Percentiles rank a stretch among this genome's conserved stretches.
Evolutionary conservation across 2,329 filamentous ascomycete species (phyloP).

Genomic region (Pseudogymnoascus sp.): DNA sequence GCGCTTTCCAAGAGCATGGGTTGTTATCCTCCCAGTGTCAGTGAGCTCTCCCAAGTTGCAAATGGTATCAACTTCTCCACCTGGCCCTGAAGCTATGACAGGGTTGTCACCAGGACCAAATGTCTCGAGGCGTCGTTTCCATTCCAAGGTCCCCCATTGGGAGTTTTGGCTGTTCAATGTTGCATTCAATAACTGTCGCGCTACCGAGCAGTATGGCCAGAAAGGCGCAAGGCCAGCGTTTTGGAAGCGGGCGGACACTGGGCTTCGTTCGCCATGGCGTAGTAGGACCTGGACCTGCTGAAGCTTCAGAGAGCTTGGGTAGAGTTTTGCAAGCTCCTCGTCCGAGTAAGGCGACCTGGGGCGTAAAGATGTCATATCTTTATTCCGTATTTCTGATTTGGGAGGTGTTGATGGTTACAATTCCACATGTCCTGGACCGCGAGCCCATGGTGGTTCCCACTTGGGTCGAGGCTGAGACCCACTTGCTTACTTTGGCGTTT

Average conservation of each 20-base stretch:
- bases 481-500: background rate
- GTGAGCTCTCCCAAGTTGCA: slow-evolving; percentile 75
- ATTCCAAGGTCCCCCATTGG: slow-evolving; percentile 35
- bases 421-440: background rate
- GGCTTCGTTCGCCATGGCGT: slow-evolving; percentile 73
- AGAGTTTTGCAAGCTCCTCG: slow-evolving; percentile 71
- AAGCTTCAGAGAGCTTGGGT: slow-evolving; percentile 70
- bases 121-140: slow-evolving; percentile 70
- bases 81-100: slow-evolving; percentile 56
- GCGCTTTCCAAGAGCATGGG: slow-evolving; percentile 57
- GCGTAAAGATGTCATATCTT: slow-evolving; percentile 66
- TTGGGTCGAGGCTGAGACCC: background rate
- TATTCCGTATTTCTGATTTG: background rate
- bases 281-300: slow-evolving; percentile 84
- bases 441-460: background rate
- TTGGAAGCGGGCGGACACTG: slow-evolving; percentile 79
- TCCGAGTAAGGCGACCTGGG: slow-evolving; percentile 69
- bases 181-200: slow-evolving; percentile 58
- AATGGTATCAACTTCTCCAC: slow-evolving; percentile 64
- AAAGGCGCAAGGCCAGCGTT: slow-evolving; percentile 59
- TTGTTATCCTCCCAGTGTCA: slow-evolving; percentile 64
- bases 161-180: slow-evolving; percentile 43
- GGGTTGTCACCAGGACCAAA: slow-evolving; percentile 66
- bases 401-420: background rate
- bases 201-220: slow-evolving; percentile 87